phyloP scores from a whole-genome alignment of 495 filamentous ascomycete species.

The Podospora pseudopauciseta region DNA sequence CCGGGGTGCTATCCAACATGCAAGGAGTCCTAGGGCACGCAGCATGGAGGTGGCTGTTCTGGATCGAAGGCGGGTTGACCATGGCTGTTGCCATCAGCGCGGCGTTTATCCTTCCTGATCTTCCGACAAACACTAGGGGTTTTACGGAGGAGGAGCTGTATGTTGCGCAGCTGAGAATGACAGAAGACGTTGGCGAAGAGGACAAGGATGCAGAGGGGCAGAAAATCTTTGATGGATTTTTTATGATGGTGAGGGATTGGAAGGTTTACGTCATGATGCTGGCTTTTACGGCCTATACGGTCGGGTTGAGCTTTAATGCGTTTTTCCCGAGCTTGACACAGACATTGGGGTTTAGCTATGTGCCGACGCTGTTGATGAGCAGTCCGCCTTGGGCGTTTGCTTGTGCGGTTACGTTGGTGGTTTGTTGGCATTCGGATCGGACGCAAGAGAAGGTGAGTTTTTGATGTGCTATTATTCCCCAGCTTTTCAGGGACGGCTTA shows the following conservation, averaged over 20 bases:
- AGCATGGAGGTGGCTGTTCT: slow-evolving; percentile 66
- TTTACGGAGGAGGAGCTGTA: slow-evolving; percentile 64
- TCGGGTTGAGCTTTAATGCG: slow-evolving; percentile 46
- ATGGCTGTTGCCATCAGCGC: slow-evolving; percentile 43
- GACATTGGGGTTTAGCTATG: slow-evolving; percentile 65
- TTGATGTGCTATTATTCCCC: not conserved
- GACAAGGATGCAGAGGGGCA: slow-evolving; percentile 60
- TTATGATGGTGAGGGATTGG: slow-evolving; percentile 65
- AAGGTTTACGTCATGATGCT: slow-evolving; percentile 59
- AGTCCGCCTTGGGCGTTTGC: slow-evolving; percentile 69
- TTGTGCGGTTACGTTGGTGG: slow-evolving; percentile 63
- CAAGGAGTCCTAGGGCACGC: slow-evolving; percentile 44
- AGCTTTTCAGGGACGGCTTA: not conserved
- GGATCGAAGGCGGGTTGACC: slow-evolving; percentile 62
- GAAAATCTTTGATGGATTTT: slow-evolving; percentile 59
- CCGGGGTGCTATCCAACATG: slow-evolving; percentile 51
- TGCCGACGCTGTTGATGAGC: slow-evolving; percentile 69
- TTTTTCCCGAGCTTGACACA: slow-evolving; percentile 59
- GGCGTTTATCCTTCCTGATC: slow-evolving; percentile 66
- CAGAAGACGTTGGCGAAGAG: slow-evolving; percentile 72
- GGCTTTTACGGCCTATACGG: slow-evolving; percentile 40
- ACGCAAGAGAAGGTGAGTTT: slow-evolving; percentile 54
- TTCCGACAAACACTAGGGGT: slow-evolving; percentile 66
- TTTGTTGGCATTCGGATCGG: slow-evolving; percentile 72
- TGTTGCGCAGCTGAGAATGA: slow-evolving; percentile 63